Evolutionary conservation across 176 grass and related monocot species (phyloP).

Genomic region (Hsuehochloa calcarea): DNA sequence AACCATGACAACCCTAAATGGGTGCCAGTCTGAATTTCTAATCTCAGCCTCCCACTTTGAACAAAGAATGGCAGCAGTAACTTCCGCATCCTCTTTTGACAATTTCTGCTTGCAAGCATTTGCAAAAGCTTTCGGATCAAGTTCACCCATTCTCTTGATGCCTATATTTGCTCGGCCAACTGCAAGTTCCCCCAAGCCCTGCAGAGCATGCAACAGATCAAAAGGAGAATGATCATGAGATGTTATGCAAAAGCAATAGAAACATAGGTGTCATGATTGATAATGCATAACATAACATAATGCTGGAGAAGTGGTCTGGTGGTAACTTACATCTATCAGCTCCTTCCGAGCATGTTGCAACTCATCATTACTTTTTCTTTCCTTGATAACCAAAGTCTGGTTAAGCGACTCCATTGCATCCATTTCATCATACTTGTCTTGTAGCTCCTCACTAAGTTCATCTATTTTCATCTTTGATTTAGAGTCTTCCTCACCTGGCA

Average conservation of each 20-base stretch:
- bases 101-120: constrained; percentile 36
- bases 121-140: constrained; percentile 49
- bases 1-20: constrained; percentile 46
- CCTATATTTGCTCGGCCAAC: constrained; percentile 20
- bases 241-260: neutral
- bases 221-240: neutral
- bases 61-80: constrained; percentile 21
- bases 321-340: constrained; percentile 31
- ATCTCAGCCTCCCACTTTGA: constrained; percentile 61
- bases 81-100: constrained; percentile 38
- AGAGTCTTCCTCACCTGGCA: constrained; percentile 40
- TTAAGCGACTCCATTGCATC: constrained; percentile 50
- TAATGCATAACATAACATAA: neutral
- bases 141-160: constrained; percentile 63
- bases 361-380: constrained; percentile 57
- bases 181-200: constrained; percentile 13
- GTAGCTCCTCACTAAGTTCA: constrained; percentile 47
- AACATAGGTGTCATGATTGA: neutral
- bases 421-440: constrained; percentile 59
- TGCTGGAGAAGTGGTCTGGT: neutral
- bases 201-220: neutral
- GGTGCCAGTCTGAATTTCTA: constrained; percentile 51
- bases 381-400: constrained; percentile 48
- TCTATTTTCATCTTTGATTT: constrained; percentile 30
- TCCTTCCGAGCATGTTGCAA: constrained; percentile 58